Base-by-base conservation (phyloP, 2,329 filamentous ascomycete genomes). In the Sclerotinia subarctica region DNA sequence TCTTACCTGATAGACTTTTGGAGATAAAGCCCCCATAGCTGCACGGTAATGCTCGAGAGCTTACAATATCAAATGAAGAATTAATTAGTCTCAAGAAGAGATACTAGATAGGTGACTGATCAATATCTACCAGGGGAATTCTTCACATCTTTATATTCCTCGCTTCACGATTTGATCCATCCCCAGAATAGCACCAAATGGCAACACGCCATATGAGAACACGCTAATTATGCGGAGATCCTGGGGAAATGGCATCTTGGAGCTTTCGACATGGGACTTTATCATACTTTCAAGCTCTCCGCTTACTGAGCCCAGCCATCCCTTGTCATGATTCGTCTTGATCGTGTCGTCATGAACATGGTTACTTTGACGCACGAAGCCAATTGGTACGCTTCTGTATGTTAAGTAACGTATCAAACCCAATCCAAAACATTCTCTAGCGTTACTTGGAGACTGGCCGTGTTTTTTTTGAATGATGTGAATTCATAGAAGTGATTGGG, bases 1-100 rank as follows among this genome's bases (percentile, higher is more conserved):
- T 59, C 70, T 46, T 58, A 74, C 74, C 72, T 76, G 77, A 67
- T 78, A 78, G 63, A 74, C 69, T 69, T 78, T 78, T 38, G 76
- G 76, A 68, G 76, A 70, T 62, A 78, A 70, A 67, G 73, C 69
- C 72, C 76, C 77, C 56, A 53, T 74, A 57, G 32, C 46, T 68
- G 24, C 17, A 62, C 21, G 6, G 47, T 24, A 17, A 60, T 47
- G 57, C 67, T 65, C 35, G 46, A 29, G 56, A 62, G 32, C 35
- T 68, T 49, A 57, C 66, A 64, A 26, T 54, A 42, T 29, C 49
- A 38, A 60, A 17, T 17, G 5, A 51, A 32, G 2, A 58, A 51
- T 21, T 2, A 63, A 38, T 7, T 56, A n/a, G 32, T 29, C 53
- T 38, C 42, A 21, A 60, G n/a, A 58, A 42, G 52, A 66, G 64